Base-by-base conservation (phyloP, 2,329 filamentous ascomycete genomes). In the Sarocladiaceae sp. region DNA sequence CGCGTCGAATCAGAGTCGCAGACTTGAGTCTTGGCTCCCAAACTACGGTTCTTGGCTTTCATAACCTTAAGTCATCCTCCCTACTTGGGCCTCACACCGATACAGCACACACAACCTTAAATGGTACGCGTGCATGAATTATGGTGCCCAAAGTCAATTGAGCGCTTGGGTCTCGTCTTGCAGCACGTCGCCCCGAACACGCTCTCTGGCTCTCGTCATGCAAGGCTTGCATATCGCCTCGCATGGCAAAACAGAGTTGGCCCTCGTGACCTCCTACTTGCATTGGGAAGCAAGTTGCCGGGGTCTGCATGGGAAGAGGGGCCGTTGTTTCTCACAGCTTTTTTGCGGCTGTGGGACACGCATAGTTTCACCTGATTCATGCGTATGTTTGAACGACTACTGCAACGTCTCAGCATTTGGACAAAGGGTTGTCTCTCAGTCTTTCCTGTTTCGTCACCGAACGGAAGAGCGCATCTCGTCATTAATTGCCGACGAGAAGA, bases 121-220 rank as follows among this genome's bases (percentile, higher is more conserved):
- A n/a, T n/a, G n/a, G n/a, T n/a, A 20, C 17, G 20, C 37, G 23
- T 28, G 23, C 40, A 44, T n/a, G 13, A 44, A 28, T 5, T 20
- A 22, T n/a, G n/a, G n/a, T n/a, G n/a, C 40, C 40, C 20, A 44
- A 44, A 44, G 40, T 44, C 40, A 44, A 44, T 44, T 44, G 40
- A 23, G 17, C 23, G 11, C 37, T 4, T 44, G 23, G 22, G 12
- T n/a, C 20, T 23, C 40, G 3, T 26, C 6, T 12, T 44, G 23
- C 40, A 44, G 40, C 11, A 44, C 23, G 23, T 28, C 23, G n/a
- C 40, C 23, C 40, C n/a, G n/a, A 8, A 17, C 18, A 37, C 35
- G 18, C 15, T 8, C 28, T n/a, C 8, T 28, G 4, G 10, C 40
- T 4, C 40, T 44, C 8, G 22, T n/a, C 23, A 22, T 26, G 22